Evolutionary conservation across 805 yeast genomes (phyloP).

Genomic region (Candida sanyiensis): DNA sequence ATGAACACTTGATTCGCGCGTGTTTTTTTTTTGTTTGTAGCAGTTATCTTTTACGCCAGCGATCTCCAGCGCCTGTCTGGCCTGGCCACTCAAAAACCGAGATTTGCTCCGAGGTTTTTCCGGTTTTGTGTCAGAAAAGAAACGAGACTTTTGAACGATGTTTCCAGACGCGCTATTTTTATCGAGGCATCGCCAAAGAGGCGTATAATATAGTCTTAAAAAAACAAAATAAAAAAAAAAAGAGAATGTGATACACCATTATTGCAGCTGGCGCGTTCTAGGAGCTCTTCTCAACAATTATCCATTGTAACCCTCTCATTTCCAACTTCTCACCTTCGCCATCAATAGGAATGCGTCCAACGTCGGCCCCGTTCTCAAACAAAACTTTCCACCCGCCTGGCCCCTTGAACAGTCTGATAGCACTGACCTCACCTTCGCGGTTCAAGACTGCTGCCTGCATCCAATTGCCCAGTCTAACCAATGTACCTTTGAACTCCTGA

Average conservation of each 20-base stretch:
- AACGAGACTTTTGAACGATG: too few species aligned
- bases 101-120: too few species aligned
- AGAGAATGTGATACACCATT: not conserved
- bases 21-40: too few species aligned
- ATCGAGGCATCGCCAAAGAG: too few species aligned
- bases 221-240: not conserved
- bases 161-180: too few species aligned
- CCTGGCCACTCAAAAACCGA: too few species aligned
- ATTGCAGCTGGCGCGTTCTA: not conserved
- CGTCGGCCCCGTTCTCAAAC: slow-evolving; percentile 18
- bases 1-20: too few species aligned
- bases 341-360: slow-evolving; percentile 16
- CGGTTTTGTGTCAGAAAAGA: too few species aligned
- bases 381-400: slow-evolving; percentile 14
- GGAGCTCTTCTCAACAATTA: slow-evolving; percentile 5
- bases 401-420: slow-evolving; percentile 15
- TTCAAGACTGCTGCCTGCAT: slow-evolving; percentile 40
- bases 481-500: slow-evolving; percentile 35
- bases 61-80: too few species aligned
- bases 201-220: too few species aligned
- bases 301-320: slow-evolving; percentile 16
- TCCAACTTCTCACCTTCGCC: slow-evolving; percentile 10
- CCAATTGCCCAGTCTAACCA: slow-evolving; percentile 47
- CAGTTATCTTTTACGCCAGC: too few species aligned
- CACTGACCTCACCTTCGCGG: slow-evolving; percentile 20